phyloP scores from a whole-genome alignment of 305 asterid genomes.

The Fraxinus angustifolia region DNA sequence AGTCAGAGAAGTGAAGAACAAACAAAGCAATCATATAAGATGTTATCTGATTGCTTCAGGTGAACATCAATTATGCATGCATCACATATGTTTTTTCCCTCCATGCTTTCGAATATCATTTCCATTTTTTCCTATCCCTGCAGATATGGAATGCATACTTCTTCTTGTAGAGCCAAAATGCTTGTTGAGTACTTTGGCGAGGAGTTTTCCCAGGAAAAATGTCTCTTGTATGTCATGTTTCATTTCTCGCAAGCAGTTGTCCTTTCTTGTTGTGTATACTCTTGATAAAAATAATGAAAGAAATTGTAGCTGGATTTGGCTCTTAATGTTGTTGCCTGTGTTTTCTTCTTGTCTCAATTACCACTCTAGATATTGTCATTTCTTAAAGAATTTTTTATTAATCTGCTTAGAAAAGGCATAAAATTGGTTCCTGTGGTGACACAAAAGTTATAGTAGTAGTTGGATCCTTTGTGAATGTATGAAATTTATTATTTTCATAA shows the following conservation, averaged over 20 bases:
- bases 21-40: conserved; percentile 59
- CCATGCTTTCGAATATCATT: conserved; percentile 19
- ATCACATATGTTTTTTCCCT: conserved; percentile 7
- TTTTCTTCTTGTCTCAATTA: conserved; percentile 2
- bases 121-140: conserved; percentile 24
- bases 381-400: neutral
- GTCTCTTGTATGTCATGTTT: conserved; percentile 51
- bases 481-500: neutral
- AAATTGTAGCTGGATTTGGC: neutral
- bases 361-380: conserved; percentile 3
- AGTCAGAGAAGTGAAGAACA: conserved; percentile 73
- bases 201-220: conserved; percentile 52
- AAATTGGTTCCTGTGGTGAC: neutral
- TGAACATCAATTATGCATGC: conserved; percentile 17
- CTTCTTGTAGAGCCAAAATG: conserved; percentile 63
- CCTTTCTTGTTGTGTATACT: neutral
- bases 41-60: conserved; percentile 84
- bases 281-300: neutral
- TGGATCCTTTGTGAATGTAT: neutral
- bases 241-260: neutral
- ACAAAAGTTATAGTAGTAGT: neutral
- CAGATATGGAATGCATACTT: conserved; percentile 67
- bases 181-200: conserved; percentile 80
- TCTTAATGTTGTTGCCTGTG: neutral
- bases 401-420: conserved; percentile 3